Evolutionary conservation across 2,329 filamentous ascomycete species (phyloP), one percentile per base, ranked within the genome.

Genomic region (Helotiales sp.): DNA sequence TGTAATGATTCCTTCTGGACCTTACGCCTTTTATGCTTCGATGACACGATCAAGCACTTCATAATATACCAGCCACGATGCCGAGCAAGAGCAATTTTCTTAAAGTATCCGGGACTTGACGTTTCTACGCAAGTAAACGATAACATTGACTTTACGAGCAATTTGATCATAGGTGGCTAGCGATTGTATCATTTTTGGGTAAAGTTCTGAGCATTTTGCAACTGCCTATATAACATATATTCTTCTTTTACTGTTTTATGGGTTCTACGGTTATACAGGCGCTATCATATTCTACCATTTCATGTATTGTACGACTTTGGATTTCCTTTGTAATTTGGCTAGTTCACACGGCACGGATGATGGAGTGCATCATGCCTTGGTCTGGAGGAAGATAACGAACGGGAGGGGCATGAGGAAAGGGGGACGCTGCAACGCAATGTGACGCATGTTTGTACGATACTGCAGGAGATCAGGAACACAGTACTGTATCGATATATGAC

Each of bases 101-200:
- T 55, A 50, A 33, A 9, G 31, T 29, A 34, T 55, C 38, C 40
- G 24, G 42, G 33, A 42, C 36, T 60, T 60, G 9, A 60, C 51
- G 47, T 38, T 42, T 57, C 42, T 48, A 57, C 49, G 52, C 52
- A 49, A 42, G 50, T 46, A 54, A 30, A 61, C 42, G 55, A 61
- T 61, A 58, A 49, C 53, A 55, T 55, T 58, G 55, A 54, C 40
- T 30, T 61, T 51, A 61, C 46, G 55, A 55, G 55, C 42, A 48
- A 51, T 48, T 48, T 34, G 48, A 57, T 51, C 48, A 57, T 61
- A 29, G 52, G 55, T 53, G 55, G 52, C 48, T 48, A 53, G 55
- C 55, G 34, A n/a, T 50, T 55, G 55, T 61, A 47, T 57, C 57
- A 48, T 60, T 48, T 42, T 48, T 59, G 25, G 40, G 31, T 48